Evolutionary conservation across 495 filamentous ascomycete species (phyloP), one percentile per base, ranked within the genome.

Genomic region (Neurospora sp.): DNA sequence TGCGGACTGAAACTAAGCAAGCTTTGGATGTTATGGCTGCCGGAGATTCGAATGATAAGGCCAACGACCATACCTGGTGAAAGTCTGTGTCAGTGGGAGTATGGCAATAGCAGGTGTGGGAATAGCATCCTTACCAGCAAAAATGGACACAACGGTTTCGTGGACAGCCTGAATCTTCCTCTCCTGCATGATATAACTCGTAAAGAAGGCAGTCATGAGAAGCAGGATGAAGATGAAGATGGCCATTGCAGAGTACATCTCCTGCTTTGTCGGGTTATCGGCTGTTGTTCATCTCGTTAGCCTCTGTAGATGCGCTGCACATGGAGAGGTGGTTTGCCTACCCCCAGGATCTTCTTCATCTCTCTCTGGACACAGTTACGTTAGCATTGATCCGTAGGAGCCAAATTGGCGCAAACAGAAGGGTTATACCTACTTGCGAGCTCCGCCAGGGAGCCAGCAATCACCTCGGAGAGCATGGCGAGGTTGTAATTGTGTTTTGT

Each of bases 101-200:
- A 66, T 9, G 3, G 9, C 54, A 40, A 39, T 21, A 31, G 34
- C 38, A 38, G 19, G 36, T 62, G 59, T 37, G 70, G 24, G 42
- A 34, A 40, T 74, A 72, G 69, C 73, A 39, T 73, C 39, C 90
- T 39, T 84, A 96, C 94, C 94, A 71, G 93, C 96, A 87, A 99
- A 98, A 78, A 99, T 99, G 34, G 94, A 97, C 40, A 99, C 88
- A 71, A 98, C 96, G 13, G 96, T 99, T 83, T 99, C 96, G 82
- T 99, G 96, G 34, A 99, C 92, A 69, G 96, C 96, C 79, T 97
- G 94, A 73, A 99, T 94, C 82, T 94, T 96, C 84, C 90, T 92
- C 82, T 95, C 90, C 82, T 98, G 95, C 54, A 98, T 88, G 75
- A 95, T 90, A 83, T 99, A 99, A 88, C 94, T 97, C 38, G 94